Conservation (phyloP, 2,329 filamentous ascomycete genomes). For the Fusarium napiforme region DNA sequence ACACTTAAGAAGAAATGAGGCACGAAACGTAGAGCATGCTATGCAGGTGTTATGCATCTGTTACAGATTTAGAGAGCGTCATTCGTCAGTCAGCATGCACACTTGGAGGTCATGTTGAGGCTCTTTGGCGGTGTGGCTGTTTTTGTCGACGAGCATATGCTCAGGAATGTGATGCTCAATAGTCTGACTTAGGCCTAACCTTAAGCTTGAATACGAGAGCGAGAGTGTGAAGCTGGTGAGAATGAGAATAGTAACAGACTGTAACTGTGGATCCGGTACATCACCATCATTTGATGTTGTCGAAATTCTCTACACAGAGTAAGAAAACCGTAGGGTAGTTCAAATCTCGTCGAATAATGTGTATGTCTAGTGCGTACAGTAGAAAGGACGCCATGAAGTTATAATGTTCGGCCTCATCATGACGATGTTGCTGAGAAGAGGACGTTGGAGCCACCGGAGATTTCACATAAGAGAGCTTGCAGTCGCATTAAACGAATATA, state of each 20-base stretch:
- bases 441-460: background rate
- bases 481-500: background rate
- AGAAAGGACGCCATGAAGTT: background rate
- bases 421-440: background rate
- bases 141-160: background rate
- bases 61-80: slow-evolving; percentile 9
- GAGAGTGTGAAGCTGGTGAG: background rate
- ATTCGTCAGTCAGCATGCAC: slow-evolving; percentile 8
- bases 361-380: background rate
- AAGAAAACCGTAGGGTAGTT: background rate
- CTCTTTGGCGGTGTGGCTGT: slow-evolving; percentile 24
- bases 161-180: background rate
- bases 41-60: slow-evolving; percentile 13
- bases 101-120: slow-evolving; percentile 8
- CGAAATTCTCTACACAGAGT: background rate
- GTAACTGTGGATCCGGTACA: background rate
- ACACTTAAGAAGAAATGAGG: background rate
- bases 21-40: slow-evolving; percentile 16
- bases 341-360: background rate
- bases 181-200: background rate
- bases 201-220: background rate
- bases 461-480: background rate
- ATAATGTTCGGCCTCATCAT: background rate
- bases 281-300: background rate
- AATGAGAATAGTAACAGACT: background rate